These are phyloP conservation scores for Neurospora sp. DNA, from an alignment of 495 filamentous ascomycete genomes.

Conservation along the genomic window DNA sequence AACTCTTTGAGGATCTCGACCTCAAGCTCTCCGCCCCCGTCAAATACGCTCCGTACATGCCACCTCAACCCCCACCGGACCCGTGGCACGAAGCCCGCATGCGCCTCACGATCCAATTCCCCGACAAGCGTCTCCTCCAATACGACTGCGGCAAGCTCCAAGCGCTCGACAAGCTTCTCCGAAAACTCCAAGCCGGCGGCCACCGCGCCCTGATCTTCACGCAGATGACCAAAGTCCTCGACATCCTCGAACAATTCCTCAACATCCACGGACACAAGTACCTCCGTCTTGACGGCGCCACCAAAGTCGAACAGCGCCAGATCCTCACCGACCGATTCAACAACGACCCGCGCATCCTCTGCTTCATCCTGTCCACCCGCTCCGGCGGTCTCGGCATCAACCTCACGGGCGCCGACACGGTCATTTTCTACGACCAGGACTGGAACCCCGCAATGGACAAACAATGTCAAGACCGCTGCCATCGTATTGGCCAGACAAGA, in stretches of 20 bases:
- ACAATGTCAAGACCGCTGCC: conserved; percentile 95
- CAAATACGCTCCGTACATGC: conserved; percentile 38
- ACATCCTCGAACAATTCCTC: conserved; percentile 94
- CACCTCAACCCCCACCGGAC: conserved; percentile 47
- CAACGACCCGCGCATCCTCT: conserved; percentile 80
- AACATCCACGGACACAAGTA: conserved; percentile 98
- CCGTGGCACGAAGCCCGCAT: conserved; percentile 91
- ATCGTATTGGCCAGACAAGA: conserved; percentile 95
- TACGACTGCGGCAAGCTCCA: conserved; percentile 99
- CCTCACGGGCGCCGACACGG: conserved; percentile 90
- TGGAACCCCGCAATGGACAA: conserved; percentile 99
- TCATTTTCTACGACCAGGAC: conserved; percentile 99
- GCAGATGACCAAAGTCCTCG: conserved; percentile 97
- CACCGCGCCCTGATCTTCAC: conserved; percentile 97
- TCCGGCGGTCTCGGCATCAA: conserved; percentile 96
- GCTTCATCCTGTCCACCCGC: conserved; percentile 89
- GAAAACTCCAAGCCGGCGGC: conserved; percentile 76
- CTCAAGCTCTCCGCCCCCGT: conserved; percentile 35
- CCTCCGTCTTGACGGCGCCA: conserved; percentile 78
- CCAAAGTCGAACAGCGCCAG: conserved; percentile 90
- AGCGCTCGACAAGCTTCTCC: conserved; percentile 74
- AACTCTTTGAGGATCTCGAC: conserved; percentile 45
- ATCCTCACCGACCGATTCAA: conserved; percentile 97
- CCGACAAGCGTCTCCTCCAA: conserved; percentile 87
- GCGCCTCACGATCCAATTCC: conserved; percentile 90